Conservation (phyloP, 768 basidiomycete species). For the Lactarius akahatsu region DNA sequence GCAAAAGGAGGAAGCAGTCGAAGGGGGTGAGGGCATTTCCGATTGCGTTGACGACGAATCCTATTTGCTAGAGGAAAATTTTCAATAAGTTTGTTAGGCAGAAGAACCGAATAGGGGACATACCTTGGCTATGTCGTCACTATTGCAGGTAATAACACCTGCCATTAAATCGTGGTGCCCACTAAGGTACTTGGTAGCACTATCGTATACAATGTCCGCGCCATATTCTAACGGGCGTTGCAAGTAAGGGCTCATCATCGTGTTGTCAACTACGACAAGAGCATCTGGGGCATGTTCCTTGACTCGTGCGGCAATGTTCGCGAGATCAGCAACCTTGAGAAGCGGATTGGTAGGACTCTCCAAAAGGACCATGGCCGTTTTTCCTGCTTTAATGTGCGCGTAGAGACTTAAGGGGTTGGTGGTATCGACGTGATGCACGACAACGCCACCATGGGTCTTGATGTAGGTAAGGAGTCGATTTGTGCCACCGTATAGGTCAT, state of each 20-base stretch:
- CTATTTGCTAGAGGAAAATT: conserved; percentile 61
- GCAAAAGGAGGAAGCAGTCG: conserved; percentile 93
- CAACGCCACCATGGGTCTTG: conserved; percentile 81
- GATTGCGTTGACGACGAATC: conserved; percentile 88
- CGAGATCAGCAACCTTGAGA: conserved; percentile 91
- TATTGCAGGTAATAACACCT: conserved; percentile 88
- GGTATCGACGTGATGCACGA: conserved; percentile 92
- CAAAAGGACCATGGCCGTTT: conserved; percentile 92
- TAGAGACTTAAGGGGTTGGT: conserved; percentile 66
- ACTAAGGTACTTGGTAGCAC: conserved; percentile 95
- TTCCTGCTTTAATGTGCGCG: conserved; percentile 63
- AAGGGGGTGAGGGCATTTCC: conserved; percentile 95
- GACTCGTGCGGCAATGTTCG: conserved; percentile 76
- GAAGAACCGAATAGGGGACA: conserved; percentile 28
- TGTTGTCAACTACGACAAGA: conserved; percentile 90
- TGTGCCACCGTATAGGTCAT: conserved; percentile 97
- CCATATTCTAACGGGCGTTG: conserved; percentile 95
- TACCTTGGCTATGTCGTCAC: conserved; percentile 87
- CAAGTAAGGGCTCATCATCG: conserved; percentile 99
- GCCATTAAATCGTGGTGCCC: conserved; percentile 99
- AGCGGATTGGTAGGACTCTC: conserved; percentile 98
- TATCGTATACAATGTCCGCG: conserved; percentile 96
- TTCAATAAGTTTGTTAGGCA: neutral
- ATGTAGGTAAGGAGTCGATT: conserved; percentile 93
- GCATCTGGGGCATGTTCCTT: conserved; percentile 81